Base-by-base conservation (phyloP, 164 flowering plant genomes). In the Liriodendron chinense region DNA sequence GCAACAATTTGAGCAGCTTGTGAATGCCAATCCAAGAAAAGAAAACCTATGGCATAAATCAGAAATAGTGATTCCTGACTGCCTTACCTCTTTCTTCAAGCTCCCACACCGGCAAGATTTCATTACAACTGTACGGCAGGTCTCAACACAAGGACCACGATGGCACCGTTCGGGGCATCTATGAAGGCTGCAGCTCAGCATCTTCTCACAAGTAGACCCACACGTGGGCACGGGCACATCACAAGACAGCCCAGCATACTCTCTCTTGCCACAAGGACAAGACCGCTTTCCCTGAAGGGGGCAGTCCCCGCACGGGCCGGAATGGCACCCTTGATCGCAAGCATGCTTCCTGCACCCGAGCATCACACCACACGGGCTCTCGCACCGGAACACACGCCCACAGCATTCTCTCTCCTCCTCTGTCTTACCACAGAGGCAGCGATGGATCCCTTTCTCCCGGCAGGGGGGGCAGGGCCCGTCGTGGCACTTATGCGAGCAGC, bases 121-220 rank as follows among this genome's bases (percentile, higher is more conserved):
- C n/a, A 78, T 70, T 13, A 89, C 79, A 56, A 95, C 89, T 56
- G 74, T 85, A 76, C 98, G 84, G 75, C 98, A 95, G 71, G 91
- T 92, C 83, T 86, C 94, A 21, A 86, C 70, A 75, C 98, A 95
- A 0, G 85, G 76, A 4, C 98, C 96, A 0, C 90, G 89, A 69
- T 95, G 98, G 80, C 98, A 95, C 71, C 98, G 84, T 75, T 93
- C 98, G 0, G 92, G 98, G 76, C 98, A 95, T 83, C 87, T 78
- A 75, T 95, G 98, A 26, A 70, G 78, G 14, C 95, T 89, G 65
- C 98, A 93, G 48, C 78, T 78, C 85, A 95, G 78, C 84, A 84
- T 74, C 80, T 90, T 93, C 56, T 85, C 88, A 79, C 98, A 95
- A 62, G 97, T 93, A 0, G 84, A 87, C 2, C 98, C 98, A 76